Evolutionary conservation across 73 alveolate species (phyloP), one percentile per base, ranked within the genome.

Genomic region (Symbiodinium pilosum): DNA sequence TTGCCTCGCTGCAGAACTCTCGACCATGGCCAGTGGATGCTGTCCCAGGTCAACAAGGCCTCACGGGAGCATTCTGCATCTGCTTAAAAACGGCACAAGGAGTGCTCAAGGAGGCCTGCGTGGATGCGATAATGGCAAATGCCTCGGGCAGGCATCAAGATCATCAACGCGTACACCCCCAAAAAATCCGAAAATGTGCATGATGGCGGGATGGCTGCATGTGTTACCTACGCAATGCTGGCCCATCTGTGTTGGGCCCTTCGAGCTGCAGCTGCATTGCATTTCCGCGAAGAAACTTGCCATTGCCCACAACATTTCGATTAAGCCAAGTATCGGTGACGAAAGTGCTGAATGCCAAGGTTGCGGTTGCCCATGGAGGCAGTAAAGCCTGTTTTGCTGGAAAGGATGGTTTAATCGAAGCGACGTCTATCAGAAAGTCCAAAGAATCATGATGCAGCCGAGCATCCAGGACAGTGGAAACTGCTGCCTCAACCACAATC

Each of bases 1-100:
- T 71, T 68, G 32, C 77, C 71, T 30, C 81, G 4, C n/a, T 68
- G 36, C 83, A 68, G 77, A 30, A 91, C 47, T 41, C 97, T 54
- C 36, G 97, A 91, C 97, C 97, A 91, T 30, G 97, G 97, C 97
- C 97, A 91, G 54, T 91, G 97, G 87, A 91, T 91, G 52, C 89
- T 91, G 43, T 91, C 97, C 97, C 97, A 91, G 68, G 77, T 68
- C 39, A 91, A 83, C 97, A 91, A 36, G 42, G 97, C 97, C 97
- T 56, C 75, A 6, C 68, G 68, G 68, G 21, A 16, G 28, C 68
- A 24, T 16, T 51, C 68, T 7, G 16, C 64, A 30, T 30, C 28
- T 14, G 21, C 77, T 2, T 7, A 16, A 36, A 64, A 0, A 64
- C 77, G 77, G 77, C 73, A 14, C 20, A 64, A 9, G 34, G 73